Conservation (phyloP, 2,329 filamentous ascomycete genomes). For the Apiospora rasikravindrae region DNA sequence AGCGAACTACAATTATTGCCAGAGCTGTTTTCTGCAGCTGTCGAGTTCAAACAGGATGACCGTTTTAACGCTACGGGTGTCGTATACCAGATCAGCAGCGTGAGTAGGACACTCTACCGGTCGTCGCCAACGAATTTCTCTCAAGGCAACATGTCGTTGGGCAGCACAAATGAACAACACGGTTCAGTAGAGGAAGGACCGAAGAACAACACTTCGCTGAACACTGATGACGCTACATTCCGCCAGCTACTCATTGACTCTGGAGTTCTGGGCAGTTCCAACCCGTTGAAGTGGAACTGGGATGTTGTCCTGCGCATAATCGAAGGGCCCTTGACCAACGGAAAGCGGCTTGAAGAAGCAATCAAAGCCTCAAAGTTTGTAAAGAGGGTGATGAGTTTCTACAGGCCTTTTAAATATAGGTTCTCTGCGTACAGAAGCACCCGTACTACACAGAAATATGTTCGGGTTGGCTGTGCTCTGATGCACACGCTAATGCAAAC, state of each 20-base stretch:
- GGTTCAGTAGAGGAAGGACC: conserved; percentile 61
- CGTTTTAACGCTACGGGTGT: conserved; percentile 86
- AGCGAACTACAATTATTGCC: conserved; percentile 86
- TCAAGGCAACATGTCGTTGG: conserved; percentile 45
- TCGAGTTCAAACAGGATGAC: conserved; percentile 71
- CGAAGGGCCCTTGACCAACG: conserved; percentile 88
- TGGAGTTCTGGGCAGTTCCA: conserved; percentile 85
- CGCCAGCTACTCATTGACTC: conserved; percentile 75
- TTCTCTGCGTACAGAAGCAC: conserved; percentile 92
- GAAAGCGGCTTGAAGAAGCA: conserved; percentile 91
- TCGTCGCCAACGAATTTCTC: conserved; percentile 63
- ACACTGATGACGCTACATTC: conserved; percentile 67
- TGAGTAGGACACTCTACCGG: conserved; percentile 89
- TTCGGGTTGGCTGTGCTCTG: conserved; percentile 85
- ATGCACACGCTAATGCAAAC: conserved; percentile 88
- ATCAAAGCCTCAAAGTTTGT: conserved; percentile 96
- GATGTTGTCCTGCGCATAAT: conserved; percentile 88
- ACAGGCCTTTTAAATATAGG: conserved; percentile 94
- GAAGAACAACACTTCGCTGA: conserved; percentile 54
- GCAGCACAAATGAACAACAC: conserved; percentile 54
- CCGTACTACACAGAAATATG: conserved; percentile 91
- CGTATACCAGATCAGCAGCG: conserved; percentile 97
- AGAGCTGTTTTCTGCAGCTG: conserved; percentile 78
- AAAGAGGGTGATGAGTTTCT: conserved; percentile 92
- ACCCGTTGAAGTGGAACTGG: conserved; percentile 98